Evolutionary conservation across 176 grass and related monocot species (phyloP).

Genomic region (Cenchrus americanus): DNA sequence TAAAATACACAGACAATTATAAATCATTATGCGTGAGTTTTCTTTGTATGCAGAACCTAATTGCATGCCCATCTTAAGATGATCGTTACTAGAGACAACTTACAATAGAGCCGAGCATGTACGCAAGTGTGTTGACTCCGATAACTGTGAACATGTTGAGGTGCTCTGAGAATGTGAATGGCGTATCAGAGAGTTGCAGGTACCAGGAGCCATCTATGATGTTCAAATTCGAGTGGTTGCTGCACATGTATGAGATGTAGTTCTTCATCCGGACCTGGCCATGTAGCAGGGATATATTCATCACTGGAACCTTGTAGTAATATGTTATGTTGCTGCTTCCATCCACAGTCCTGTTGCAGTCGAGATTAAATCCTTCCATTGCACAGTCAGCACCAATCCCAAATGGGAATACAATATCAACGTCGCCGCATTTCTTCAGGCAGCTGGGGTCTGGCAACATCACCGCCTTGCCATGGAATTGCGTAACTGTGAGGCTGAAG

Average conservation of each 20-base stretch:
- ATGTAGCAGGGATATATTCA: conserved; percentile 6
- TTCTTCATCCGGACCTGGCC: neutral
- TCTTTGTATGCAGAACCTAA: neutral
- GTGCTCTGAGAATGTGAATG: neutral
- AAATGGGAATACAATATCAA: conserved; percentile 17
- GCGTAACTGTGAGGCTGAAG: neutral
- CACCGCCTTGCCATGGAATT: neutral
- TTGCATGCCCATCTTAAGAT: neutral
- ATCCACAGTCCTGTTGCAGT: neutral
- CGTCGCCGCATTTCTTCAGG: neutral
- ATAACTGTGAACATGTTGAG: conserved; percentile 21
- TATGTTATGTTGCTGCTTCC: neutral
- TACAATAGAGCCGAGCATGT: neutral
- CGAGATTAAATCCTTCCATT: conserved; percentile 11
- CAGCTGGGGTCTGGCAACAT: neutral
- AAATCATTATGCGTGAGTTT: neutral
- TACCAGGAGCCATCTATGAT: too few species aligned
- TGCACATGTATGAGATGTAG: neutral
- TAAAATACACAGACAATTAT: neutral
- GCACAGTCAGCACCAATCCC: conserved; percentile 7
- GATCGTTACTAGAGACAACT: neutral
- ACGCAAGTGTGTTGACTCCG: conserved; percentile 21
- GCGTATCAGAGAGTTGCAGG: too few species aligned
- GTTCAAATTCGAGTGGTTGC: neutral
- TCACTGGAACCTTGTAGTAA: neutral